Evolutionary conservation across 495 filamentous ascomycete genomes (phyloP), one percentile per base, ranked within the genome.

Genomic region (Paragyromitra xinjiangensis): DNA sequence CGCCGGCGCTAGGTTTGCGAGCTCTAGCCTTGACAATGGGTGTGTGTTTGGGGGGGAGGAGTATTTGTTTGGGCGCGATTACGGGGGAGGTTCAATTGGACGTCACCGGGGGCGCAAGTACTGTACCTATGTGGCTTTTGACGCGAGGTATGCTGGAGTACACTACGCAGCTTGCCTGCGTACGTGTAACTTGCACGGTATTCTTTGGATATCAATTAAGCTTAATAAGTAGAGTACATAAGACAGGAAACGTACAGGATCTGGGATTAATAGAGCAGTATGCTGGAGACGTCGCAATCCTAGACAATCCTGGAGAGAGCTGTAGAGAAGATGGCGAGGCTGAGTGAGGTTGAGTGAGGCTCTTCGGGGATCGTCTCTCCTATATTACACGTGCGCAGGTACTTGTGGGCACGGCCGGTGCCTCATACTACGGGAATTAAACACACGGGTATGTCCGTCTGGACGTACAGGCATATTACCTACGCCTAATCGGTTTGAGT

Each of bases 211-310:
- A 65, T 37, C 50, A 42, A 71, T 72, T 66, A 65, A 72, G 67
- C 68, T 76, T 56, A 71, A 34, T 34, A 34, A 34, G 29, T 34
- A 34, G 29, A 56, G 56, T 64, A 69, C 55, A 75, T 44, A 56
- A 69, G 64, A 68, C 40, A 63, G 51, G 61, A 64, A 29, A 48
- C 22, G 12, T 39, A 63, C n/a, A 22, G 29, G n/a, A 58, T 65
- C 42, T 45, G 42, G 42, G n/a, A 3, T 29, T 56, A 56, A 14
- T 56, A 9, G 11, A 56, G 11, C 26, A 22, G 6, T 22, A 2
- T 56, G 53, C 2, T 2, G 29, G 2, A 39, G 42, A 51, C 37
- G 40, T 16, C 58, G 24, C 40, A 22, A 42, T 50, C 6, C 26
- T 16, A 39, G 42, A 69, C 42, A 62, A 53, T 24, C 37, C 42